Evolutionary conservation across 768 basidiomycete species (phyloP).

Genomic region (Amanita rubescens): DNA sequence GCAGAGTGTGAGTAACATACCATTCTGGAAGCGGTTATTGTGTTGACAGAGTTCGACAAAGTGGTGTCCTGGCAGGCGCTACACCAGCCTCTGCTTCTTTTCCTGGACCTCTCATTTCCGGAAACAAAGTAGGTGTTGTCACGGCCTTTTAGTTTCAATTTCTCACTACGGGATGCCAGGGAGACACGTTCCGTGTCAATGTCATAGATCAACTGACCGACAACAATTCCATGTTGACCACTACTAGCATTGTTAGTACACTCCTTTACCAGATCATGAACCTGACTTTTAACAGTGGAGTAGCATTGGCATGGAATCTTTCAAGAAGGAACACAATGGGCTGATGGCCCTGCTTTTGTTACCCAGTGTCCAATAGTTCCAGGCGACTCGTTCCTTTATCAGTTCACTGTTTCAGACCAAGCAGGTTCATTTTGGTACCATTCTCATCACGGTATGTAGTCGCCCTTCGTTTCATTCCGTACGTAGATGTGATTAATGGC

Average conservation of each 20-base stretch:
- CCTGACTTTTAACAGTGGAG: background rate
- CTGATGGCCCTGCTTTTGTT: slow-evolving; percentile 30
- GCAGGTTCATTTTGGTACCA: slow-evolving; percentile 27
- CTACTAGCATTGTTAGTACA: slow-evolving; percentile 27
- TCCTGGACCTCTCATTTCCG: slow-evolving; percentile 37
- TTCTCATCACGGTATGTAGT: slow-evolving; percentile 22
- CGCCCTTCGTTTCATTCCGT: background rate
- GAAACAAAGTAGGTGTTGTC: slow-evolving; percentile 11
- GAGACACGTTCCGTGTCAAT: slow-evolving; percentile 30
- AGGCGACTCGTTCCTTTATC: slow-evolving; percentile 30
- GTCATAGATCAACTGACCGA: slow-evolving; percentile 33
- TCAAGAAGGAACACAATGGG: slow-evolving; percentile 27
- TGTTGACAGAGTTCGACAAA: background rate
- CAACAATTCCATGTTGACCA: slow-evolving; percentile 28
- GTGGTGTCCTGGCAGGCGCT: slow-evolving; percentile 15
- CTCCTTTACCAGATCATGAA: background rate
- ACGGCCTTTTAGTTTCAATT: background rate
- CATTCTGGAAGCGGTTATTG: background rate
- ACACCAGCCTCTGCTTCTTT: slow-evolving; percentile 6
- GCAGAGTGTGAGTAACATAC: slow-evolving; percentile 24
- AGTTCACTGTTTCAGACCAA: slow-evolving; percentile 21
- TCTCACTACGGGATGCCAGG: slow-evolving; percentile 9
- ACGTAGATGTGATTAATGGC: background rate
- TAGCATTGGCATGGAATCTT: slow-evolving; percentile 43
- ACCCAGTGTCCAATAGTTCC: slow-evolving; percentile 38